Evolutionary conservation across 1,139 yeast species (phyloP).

Genomic region (Insectozyma bohioensis): DNA sequence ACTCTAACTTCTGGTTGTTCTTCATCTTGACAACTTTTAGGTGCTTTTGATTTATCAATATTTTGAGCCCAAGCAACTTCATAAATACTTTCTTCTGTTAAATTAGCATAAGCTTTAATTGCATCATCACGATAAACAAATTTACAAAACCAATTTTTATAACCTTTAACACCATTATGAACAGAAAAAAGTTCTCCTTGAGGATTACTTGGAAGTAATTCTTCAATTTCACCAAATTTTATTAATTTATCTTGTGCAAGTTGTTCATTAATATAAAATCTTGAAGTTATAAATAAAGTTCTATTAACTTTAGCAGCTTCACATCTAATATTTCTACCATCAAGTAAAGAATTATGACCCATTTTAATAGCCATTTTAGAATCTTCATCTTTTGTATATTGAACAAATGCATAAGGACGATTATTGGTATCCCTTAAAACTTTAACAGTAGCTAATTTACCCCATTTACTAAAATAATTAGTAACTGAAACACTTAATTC

Average conservation of each 20-base stretch:
- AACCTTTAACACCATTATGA: conserved; percentile 12
- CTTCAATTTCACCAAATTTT: conserved; percentile 74
- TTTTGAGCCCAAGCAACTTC: conserved; percentile 86
- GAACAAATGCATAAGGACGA: conserved; percentile 94
- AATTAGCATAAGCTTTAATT: conserved; percentile 75
- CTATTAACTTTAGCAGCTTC: conserved; percentile 91
- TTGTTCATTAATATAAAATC: conserved; percentile 21
- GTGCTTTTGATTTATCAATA: conserved; percentile 36
- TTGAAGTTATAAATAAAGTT: conserved; percentile 59
- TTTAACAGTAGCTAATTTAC: conserved; percentile 70
- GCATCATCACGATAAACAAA: conserved; percentile 90
- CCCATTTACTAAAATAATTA: conserved; percentile 65
- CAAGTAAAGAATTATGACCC: conserved; percentile 68
- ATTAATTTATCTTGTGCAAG: conserved; percentile 40
- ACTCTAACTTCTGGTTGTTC: no score
- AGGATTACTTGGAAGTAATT: conserved; percentile 51
- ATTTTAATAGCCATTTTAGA: conserved; percentile 65
- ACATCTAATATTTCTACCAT: conserved; percentile 79
- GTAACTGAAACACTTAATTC: conserved; percentile 68
- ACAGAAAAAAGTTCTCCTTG: conserved; percentile 27
- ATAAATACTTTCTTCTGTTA: conserved; percentile 54
- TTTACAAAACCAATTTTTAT: conserved; percentile 72
- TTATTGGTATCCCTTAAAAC: conserved; percentile 80
- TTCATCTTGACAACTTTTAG: conserved; percentile 4
- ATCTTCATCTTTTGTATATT: conserved; percentile 69